These are phyloP conservation scores for Discostella stelligeroides DNA, from an alignment of 108 stramenopile species.

Conservation along the genomic window DNA sequence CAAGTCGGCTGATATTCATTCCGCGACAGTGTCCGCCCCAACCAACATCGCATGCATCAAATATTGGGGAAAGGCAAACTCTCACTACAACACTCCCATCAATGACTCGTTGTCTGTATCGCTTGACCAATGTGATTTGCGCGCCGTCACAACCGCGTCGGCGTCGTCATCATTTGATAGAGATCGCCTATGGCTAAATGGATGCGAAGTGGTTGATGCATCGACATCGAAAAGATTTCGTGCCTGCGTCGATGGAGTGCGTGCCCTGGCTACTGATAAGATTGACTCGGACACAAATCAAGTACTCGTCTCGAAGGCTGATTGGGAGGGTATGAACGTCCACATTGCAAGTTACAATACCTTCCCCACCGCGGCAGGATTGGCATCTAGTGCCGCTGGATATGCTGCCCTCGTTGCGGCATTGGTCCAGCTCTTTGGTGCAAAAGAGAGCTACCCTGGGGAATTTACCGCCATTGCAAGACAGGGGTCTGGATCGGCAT, in stretches of 20 bases:
- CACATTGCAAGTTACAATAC: conserved; percentile 93
- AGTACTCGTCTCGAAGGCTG: conserved; percentile 65
- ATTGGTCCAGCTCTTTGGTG: conserved; percentile 77
- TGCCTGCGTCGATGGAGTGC: conserved; percentile 81
- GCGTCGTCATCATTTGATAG: conserved; percentile 63
- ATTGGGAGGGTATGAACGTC: conserved; percentile 73
- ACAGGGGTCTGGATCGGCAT: conserved; percentile 94
- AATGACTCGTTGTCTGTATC: conserved; percentile 91
- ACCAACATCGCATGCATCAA: conserved; percentile 98
- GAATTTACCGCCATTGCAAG: conserved; percentile 94
- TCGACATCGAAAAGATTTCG: conserved; percentile 66
- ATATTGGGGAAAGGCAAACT: conserved; percentile 97
- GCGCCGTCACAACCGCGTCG: conserved; percentile 93
- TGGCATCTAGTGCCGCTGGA: conserved; percentile 93
- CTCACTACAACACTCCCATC: conserved; percentile 93
- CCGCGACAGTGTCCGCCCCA: conserved; percentile 89
- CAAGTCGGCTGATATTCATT: no score
- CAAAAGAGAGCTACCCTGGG: conserved; percentile 77
- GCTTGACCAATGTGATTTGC: conserved; percentile 89
- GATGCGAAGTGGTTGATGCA: conserved; percentile 68
- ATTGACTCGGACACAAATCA: conserved; percentile 46
- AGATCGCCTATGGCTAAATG: conserved; percentile 97
- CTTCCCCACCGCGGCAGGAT: conserved; percentile 97
- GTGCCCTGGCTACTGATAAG: conserved; percentile 56
- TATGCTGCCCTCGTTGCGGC: conserved; percentile 93